phyloP scores from a whole-genome alignment of 768 basidiomycete species.

The Mycena latifolia region DNA sequence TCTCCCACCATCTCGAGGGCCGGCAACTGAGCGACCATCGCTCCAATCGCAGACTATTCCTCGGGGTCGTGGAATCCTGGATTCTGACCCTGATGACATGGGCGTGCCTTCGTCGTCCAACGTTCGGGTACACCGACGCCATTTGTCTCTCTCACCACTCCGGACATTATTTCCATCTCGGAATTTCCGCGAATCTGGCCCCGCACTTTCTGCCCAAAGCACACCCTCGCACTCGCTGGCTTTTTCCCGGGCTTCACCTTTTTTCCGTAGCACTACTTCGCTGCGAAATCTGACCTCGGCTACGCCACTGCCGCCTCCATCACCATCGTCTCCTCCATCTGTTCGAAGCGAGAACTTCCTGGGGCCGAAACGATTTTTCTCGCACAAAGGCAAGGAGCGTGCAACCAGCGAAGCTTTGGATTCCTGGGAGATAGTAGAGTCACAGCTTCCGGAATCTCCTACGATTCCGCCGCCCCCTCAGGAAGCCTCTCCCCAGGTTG shows the following conservation, averaged over 20 bases:
- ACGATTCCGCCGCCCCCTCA: conserved; percentile 41
- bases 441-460: conserved; percentile 31
- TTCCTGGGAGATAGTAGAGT: conserved; percentile 61
- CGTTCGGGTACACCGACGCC: conserved; percentile 49
- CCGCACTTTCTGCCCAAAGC: conserved; percentile 57
- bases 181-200: conserved; percentile 45
- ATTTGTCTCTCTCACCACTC: conserved; percentile 59
- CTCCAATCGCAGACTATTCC: conserved; percentile 44
- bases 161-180: conserved; percentile 60
- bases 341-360: conserved; percentile 48
- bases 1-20: conserved; percentile 2
- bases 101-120: conserved; percentile 26
- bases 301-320: conserved; percentile 47
- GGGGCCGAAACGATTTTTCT: conserved; percentile 50
- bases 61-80: conserved; percentile 48
- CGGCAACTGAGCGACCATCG: conserved; percentile 15
- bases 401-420: conserved; percentile 49
- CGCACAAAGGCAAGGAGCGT: conserved; percentile 57
- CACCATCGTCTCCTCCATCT: conserved; percentile 41
- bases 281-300: conserved; percentile 53
- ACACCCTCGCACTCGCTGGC: conserved; percentile 57
- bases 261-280: conserved; percentile 62
- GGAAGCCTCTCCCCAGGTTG: conserved; percentile 40
- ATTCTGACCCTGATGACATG: conserved; percentile 43
- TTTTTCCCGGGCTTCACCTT: conserved; percentile 48